Percentiles rank a stretch among this genome's conserved stretches.
Evolutionary conservation across 345 rosid species (phyloP).

Genomic region (Eutrema japonicum): DNA sequence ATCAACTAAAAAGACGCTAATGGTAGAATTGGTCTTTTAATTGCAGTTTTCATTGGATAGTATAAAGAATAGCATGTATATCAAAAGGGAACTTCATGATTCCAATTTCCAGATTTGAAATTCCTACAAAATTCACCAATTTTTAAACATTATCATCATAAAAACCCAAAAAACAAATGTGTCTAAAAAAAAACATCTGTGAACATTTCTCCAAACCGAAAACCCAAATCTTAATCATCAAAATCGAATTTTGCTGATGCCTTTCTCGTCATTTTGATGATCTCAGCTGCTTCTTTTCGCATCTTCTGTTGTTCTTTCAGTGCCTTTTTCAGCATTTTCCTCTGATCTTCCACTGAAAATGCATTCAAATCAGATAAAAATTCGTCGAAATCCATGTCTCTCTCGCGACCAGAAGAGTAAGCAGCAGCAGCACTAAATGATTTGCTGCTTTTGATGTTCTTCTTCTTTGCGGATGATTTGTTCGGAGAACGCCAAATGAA

Average conservation of each 20-base stretch:
- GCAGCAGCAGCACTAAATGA: constrained; percentile 6
- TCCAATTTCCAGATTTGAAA: too few species aligned
- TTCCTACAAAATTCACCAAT: too few species aligned
- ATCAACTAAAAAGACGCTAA: too few species aligned
- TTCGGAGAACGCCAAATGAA: constrained; percentile 77
- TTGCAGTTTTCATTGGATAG: too few species aligned
- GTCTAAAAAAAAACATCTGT: too few species aligned
- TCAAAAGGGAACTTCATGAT: too few species aligned
- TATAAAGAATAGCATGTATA: too few species aligned
- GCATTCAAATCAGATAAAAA: constrained; percentile 54
- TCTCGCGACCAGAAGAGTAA: constrained; percentile 36
- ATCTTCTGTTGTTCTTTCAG: constrained; percentile 65
- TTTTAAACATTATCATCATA: too few species aligned
- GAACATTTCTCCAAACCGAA: not conserved
- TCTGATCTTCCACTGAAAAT: constrained; percentile 61
- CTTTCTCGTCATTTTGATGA: constrained; percentile 68
- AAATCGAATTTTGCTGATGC: constrained; percentile 54
- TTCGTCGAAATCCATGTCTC: constrained; percentile 51
- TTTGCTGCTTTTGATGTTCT: constrained; percentile 34
- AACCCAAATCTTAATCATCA: constrained; percentile 30
- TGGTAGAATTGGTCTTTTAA: too few species aligned
- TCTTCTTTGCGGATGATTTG: constrained; percentile 41
- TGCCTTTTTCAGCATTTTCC: constrained; percentile 63
- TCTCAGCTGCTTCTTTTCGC: constrained; percentile 67
- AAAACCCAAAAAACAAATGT: too few species aligned